Evolutionary conservation across 2,329 filamentous ascomycete genomes (phyloP).

Genomic region (Colletotrichum gigasporum): DNA sequence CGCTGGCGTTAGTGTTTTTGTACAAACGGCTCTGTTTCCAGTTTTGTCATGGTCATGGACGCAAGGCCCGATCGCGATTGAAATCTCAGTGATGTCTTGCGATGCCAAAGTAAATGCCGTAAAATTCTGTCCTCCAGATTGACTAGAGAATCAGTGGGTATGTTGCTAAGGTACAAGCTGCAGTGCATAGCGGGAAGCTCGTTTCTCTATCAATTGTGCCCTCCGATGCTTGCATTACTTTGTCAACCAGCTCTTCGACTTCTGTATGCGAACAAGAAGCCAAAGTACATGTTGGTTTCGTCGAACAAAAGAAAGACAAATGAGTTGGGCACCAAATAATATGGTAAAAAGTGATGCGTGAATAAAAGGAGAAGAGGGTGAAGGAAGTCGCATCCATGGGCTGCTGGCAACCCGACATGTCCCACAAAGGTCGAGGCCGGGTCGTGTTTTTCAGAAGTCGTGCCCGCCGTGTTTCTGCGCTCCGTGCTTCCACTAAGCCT

Average conservation of each 20-base stretch:
- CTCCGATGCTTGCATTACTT: slow-evolving; percentile 15
- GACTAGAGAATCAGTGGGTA: slow-evolving; percentile 13
- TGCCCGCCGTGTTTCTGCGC: not conserved
- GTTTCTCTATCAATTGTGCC: slow-evolving; percentile 4
- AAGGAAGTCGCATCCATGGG: not conserved
- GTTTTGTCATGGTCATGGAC: not conserved
- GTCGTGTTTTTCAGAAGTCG: not conserved
- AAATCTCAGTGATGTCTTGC: not conserved
- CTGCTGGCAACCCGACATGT: not conserved
- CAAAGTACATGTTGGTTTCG: not conserved
- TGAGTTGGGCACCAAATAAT: slow-evolving; percentile 13
- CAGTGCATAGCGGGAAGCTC: not conserved
- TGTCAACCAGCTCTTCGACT: slow-evolving; percentile 5
- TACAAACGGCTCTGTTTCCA: not conserved
- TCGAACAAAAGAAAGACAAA: slow-evolving; percentile 24
- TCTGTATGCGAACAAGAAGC: not conserved
- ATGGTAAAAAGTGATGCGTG: slow-evolving; percentile 20
- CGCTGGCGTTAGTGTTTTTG: not conserved
- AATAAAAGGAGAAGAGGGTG: slow-evolving; percentile 5
- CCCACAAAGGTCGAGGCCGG: not conserved
- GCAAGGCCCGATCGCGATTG: not conserved
- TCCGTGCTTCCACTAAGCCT: not conserved
- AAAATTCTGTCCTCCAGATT: slow-evolving; percentile 6
- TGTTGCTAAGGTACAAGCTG: slow-evolving; percentile 27
- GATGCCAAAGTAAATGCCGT: slow-evolving; percentile 3